Evolutionary conservation across 192 early-diverging fungal genomes (phyloP).

Genomic region (Gryganskiella cystojenkinii): DNA sequence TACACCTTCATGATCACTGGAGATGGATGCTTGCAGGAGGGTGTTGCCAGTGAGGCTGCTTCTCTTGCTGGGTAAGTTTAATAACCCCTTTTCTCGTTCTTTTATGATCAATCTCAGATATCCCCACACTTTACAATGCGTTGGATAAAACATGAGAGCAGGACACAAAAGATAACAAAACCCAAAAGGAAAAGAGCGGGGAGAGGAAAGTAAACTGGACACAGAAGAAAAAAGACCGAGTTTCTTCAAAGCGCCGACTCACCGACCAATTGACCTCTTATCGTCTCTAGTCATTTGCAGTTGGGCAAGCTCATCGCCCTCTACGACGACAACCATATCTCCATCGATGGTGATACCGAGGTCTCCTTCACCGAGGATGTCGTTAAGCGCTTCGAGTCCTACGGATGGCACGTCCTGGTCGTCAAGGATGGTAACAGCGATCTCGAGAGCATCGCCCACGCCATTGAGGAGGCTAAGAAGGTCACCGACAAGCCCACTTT

Average conservation of each 20-base stretch:
- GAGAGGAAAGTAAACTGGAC: too few relatives aligned
- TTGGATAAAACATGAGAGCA: background rate
- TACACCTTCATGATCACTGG: constrained; percentile 88
- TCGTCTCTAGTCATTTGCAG: constrained; percentile 74
- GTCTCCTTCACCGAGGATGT: constrained; percentile 97
- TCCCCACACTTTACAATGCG: too few relatives aligned
- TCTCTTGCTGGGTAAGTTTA: constrained; percentile 87
- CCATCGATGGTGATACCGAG: constrained; percentile 90
- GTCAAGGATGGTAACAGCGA: constrained; percentile 90
- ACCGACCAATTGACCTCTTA: too few relatives aligned
- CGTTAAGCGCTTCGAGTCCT: constrained; percentile 87
- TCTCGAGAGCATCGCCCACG: constrained; percentile 74
- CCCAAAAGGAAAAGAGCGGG: background rate
- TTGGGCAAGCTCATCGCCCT: constrained; percentile 95
- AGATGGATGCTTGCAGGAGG: constrained; percentile 99
- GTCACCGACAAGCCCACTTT: constrained; percentile 91
- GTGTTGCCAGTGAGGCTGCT: constrained; percentile 91
- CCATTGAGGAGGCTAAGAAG: constrained; percentile 84
- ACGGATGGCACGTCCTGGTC: constrained; percentile 91
- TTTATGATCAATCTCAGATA: too few relatives aligned
- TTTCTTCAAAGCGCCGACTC: too few relatives aligned
- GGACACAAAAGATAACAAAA: background rate
- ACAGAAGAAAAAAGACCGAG: too few relatives aligned
- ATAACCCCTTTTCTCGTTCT: too few relatives aligned
- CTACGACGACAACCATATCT: constrained; percentile 98